Conservation (phyloP, 768 basidiomycete genomes). For the Tylopilus cervinicoccineus region DNA sequence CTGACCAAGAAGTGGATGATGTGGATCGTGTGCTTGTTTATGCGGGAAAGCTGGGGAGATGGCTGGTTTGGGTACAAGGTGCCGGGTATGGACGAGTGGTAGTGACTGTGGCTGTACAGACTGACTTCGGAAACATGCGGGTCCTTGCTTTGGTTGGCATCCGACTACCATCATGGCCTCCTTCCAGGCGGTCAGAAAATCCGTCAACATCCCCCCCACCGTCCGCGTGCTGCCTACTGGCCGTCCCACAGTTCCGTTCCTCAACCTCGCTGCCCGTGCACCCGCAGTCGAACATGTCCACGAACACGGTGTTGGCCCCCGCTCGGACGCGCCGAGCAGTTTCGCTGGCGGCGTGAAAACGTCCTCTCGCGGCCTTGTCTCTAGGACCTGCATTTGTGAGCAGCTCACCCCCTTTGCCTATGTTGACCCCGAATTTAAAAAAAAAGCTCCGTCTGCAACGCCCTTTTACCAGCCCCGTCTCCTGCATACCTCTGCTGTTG, state of each 20-base stretch:
- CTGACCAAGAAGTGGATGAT: slow-evolving; percentile 26
- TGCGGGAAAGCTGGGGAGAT: slow-evolving; percentile 27
- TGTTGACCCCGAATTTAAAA: slow-evolving; percentile 13
- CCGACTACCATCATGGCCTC: slow-evolving; percentile 47
- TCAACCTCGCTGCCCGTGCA: slow-evolving; percentile 71
- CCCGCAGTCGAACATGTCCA: slow-evolving; percentile 55
- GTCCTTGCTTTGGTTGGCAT: background rate
- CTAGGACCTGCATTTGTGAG: slow-evolving; percentile 64
- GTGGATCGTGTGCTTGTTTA: slow-evolving; percentile 17
- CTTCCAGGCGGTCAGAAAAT: slow-evolving; percentile 74
- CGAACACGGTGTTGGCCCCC: slow-evolving; percentile 52
- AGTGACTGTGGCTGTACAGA: slow-evolving; percentile 27
- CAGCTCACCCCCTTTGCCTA: slow-evolving; percentile 11
- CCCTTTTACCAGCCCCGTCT: slow-evolving; percentile 61
- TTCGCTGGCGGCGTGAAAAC: slow-evolving; percentile 57
- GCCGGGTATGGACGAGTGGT: slow-evolving; percentile 26
- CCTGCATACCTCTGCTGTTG: slow-evolving; percentile 70
- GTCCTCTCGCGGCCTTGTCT: slow-evolving; percentile 52
- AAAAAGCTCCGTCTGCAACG: slow-evolving; percentile 47
- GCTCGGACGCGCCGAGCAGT: slow-evolving; percentile 57
- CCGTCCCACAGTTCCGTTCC: slow-evolving; percentile 67
- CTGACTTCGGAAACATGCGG: slow-evolving; percentile 40
- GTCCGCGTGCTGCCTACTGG: slow-evolving; percentile 77
- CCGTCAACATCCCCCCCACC: slow-evolving; percentile 77
- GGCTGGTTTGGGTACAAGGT: slow-evolving; percentile 30